phyloP scores from a whole-genome alignment of 495 filamentous ascomycete species.

The Penicillium chermesinum region DNA sequence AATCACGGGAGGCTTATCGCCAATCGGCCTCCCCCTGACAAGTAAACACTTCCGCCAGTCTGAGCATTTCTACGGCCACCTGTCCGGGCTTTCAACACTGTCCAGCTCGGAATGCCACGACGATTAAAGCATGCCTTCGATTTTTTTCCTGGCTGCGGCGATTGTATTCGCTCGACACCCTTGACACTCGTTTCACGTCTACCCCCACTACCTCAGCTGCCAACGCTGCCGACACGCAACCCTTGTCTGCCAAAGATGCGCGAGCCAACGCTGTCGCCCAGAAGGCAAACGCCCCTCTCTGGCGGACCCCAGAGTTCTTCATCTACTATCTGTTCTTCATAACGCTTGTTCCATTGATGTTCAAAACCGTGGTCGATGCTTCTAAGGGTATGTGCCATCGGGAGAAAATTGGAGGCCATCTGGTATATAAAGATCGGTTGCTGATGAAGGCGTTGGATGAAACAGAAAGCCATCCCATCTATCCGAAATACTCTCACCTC shows the following conservation, averaged over 20 bases:
- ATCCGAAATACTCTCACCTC: slow-evolving; percentile 62
- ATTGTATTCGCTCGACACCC: slow-evolving; percentile 80
- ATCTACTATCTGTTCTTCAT: slow-evolving; percentile 71
- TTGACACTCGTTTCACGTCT: slow-evolving; percentile 86
- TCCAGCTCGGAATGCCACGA: slow-evolving; percentile 28
- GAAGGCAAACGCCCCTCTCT: slow-evolving; percentile 56
- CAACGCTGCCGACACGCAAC: slow-evolving; percentile 45
- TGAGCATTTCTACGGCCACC: not conserved
- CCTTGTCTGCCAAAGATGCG: slow-evolving; percentile 38
- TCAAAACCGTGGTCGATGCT: slow-evolving; percentile 77
- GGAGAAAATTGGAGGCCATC: not conserved
- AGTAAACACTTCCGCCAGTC: slow-evolving; percentile 3
- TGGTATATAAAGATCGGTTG: not conserved
- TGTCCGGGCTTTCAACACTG: not conserved
- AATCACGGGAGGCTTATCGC: not conserved
- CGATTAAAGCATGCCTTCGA: slow-evolving; percentile 30
- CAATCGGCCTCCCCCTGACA: slow-evolving; percentile 1
- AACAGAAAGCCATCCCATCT: slow-evolving; percentile 83
- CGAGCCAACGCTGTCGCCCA: slow-evolving; percentile 42
- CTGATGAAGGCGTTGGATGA: slow-evolving; percentile 36
- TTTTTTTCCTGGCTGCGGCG: slow-evolving; percentile 37
- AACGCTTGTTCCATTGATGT: slow-evolving; percentile 76
- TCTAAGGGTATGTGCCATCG: slow-evolving; percentile 62
- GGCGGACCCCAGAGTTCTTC: slow-evolving; percentile 83
- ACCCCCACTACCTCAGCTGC: slow-evolving; percentile 64